These are phyloP conservation scores for Mrakia gelida DNA, from an alignment of 768 basidiomycete genomes.

Conservation along the genomic window DNA sequence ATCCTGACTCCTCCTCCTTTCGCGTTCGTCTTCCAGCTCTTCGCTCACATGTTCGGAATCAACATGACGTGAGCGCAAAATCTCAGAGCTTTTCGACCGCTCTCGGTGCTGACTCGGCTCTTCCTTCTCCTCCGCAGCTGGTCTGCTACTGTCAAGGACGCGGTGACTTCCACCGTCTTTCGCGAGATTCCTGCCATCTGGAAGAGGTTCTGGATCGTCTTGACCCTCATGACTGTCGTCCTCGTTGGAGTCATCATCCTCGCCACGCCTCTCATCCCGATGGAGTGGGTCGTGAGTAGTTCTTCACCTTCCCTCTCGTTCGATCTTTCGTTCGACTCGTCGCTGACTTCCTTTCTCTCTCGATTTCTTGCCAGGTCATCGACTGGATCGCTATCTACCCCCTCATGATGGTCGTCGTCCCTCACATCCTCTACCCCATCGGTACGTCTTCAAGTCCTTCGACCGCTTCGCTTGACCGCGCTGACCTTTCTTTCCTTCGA, in stretches of 20 bases:
- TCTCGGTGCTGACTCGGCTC: too few relatives aligned
- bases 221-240: conserved; percentile 8
- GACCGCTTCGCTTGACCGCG: too few relatives aligned
- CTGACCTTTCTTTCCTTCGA: too few relatives aligned
- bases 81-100: too few relatives aligned
- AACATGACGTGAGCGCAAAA: not conserved
- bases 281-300: not conserved
- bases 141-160: conserved; percentile 22
- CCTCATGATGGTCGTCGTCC: not conserved
- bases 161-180: conserved; percentile 14
- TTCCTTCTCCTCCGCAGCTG: not conserved
- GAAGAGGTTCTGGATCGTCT: conserved; percentile 23
- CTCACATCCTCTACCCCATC: conserved; percentile 55
- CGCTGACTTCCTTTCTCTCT: not conserved
- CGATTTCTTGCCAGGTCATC: not conserved
- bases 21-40: not conserved
- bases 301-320: not conserved
- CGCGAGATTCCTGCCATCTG: conserved; percentile 18
- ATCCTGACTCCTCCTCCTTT: not conserved
- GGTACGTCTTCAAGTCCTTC: too few relatives aligned
- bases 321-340: not conserved
- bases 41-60: conserved; percentile 1
- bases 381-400: conserved; percentile 19
- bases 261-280: conserved; percentile 3
- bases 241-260: conserved; percentile 19